Base-by-base conservation (phyloP, 108 stramenopile genomes). In the Tribonema minus region DNA sequence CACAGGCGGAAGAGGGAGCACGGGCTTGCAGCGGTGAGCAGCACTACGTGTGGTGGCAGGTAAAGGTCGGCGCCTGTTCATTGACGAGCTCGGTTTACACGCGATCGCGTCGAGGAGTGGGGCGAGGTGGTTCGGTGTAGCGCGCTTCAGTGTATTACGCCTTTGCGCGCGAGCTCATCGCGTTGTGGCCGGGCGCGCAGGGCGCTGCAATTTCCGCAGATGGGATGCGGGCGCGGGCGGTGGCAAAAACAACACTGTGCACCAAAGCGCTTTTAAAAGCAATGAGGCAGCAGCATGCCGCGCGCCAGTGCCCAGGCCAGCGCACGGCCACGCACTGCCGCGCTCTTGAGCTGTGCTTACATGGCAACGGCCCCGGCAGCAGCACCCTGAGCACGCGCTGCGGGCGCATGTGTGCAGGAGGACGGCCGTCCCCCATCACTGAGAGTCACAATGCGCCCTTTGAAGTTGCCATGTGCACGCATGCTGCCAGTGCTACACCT, bases 101-200 rank as follows among this genome's bases (percentile, higher is more conserved):
- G n/a, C n/a, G n/a, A n/a, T n/a, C n/a, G n/a, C n/a, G n/a, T n/a
- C n/a, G n/a, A n/a, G n/a, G n/a, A n/a, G n/a, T n/a, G n/a, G n/a
- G n/a, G n/a, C n/a, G n/a, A n/a, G n/a, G n/a, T n/a, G n/a, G n/a
- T n/a, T n/a, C n/a, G n/a, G n/a, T n/a, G n/a, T n/a, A n/a, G 3
- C 25, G 54, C 29, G 12, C n/a, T n/a, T n/a, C n/a, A n/a, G 28
- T 32, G 2, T 37, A 1, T 41, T 9, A 15, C 23, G 20, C n/a
- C n/a, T n/a, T n/a, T n/a, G n/a, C n/a, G n/a, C n/a, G n/a, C n/a
- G n/a, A n/a, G n/a, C n/a, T n/a, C n/a, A n/a, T n/a, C n/a, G 31
- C 37, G 34, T 66, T 66, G 67, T 38, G 36, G 60, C 67, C 23
- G 29, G 26, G 35, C 76, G 67, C 76, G 67, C 35, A 12, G 76